These are phyloP conservation scores for Cladosporium sphaerospermum DNA, from an alignment of 2,329 filamentous ascomycete species.

Conservation along the genomic window DNA sequence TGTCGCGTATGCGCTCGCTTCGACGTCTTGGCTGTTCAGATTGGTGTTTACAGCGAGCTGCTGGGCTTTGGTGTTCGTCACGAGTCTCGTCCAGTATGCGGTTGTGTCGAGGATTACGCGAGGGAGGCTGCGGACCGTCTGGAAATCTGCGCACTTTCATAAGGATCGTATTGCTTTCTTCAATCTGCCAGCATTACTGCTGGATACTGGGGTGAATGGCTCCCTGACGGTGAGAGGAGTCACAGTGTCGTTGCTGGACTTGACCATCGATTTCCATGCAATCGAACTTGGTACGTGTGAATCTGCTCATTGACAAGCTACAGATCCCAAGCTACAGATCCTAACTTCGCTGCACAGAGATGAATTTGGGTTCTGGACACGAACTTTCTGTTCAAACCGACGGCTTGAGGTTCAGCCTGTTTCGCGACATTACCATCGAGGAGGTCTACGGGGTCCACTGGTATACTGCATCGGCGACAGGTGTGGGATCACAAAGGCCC, in stretches of 20 bases:
- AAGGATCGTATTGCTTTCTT: conserved; percentile 47
- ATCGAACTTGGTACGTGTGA: conserved; percentile 41
- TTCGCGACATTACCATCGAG: conserved; percentile 46
- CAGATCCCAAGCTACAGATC: neutral
- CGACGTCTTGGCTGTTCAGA: conserved; percentile 38
- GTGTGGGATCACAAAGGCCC: conserved; percentile 45
- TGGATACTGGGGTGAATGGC: conserved; percentile 49
- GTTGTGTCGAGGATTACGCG: conserved; percentile 29
- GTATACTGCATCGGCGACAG: conserved; percentile 16
- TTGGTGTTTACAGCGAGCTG: conserved; percentile 40
- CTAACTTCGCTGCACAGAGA: conserved; percentile 41
- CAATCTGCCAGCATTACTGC: conserved; percentile 47
- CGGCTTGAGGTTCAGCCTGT: conserved; percentile 43
- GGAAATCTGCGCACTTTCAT: conserved; percentile 44
- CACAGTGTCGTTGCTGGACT: conserved; percentile 45
- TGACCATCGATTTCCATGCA: conserved; percentile 47
- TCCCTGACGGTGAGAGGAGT: conserved; percentile 48
- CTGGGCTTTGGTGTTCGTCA: conserved; percentile 38
- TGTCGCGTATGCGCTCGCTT: conserved; percentile 20
- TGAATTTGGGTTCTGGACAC: conserved; percentile 33
- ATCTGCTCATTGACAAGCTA: neutral
- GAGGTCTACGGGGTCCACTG: conserved; percentile 52
- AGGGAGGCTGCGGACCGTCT: conserved; percentile 43
- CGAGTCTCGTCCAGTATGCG: conserved; percentile 44
- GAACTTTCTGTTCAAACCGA: conserved; percentile 49